Percentiles rank a stretch among this genome's conserved stretches.
Conservation (phyloP, 345 rosid genomes). For the Lumnitzera littorea region DNA sequence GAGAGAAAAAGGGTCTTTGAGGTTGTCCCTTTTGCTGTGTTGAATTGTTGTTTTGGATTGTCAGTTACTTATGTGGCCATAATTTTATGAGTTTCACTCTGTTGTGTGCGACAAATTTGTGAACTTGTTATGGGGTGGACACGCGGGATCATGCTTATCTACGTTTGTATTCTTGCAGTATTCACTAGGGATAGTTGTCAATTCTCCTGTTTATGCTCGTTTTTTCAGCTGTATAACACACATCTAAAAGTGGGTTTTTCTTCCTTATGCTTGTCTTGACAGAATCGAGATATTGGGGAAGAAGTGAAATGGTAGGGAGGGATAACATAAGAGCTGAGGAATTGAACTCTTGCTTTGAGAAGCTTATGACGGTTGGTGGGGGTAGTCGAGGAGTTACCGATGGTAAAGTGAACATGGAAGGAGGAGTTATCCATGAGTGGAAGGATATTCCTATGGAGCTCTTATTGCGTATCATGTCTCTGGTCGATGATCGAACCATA, state of each 20-base stretch:
- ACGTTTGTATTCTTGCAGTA: too few relatives aligned
- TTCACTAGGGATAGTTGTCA: too few relatives aligned
- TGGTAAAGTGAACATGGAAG: conserved; percentile 37
- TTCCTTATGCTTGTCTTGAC: neutral
- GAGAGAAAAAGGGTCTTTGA: too few relatives aligned
- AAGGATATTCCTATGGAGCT: conserved; percentile 89
- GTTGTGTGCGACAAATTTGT: too few relatives aligned
- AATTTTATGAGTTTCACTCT: too few relatives aligned
- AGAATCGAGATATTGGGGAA: conserved; percentile 1
- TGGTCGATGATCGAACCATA: conserved; percentile 66
- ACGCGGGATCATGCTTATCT: too few relatives aligned
- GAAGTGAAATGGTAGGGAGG: conserved; percentile 27
- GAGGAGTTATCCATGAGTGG: conserved; percentile 55
- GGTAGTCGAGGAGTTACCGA: neutral
- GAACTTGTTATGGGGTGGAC: too few relatives aligned
- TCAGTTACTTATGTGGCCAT: too few relatives aligned
- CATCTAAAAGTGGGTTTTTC: conserved; percentile 24
- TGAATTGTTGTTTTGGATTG: too few relatives aligned
- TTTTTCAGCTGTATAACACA: too few relatives aligned
- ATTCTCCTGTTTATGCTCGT: too few relatives aligned
- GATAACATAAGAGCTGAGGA: conserved; percentile 32
- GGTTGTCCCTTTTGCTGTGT: too few relatives aligned
- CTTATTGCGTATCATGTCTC: conserved; percentile 59
- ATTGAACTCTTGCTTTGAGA: conserved; percentile 52
- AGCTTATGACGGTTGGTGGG: conserved; percentile 39